Base-by-base conservation (phyloP, 176 grass and related monocot species). In the Cenchrus fungigraminus region DNA sequence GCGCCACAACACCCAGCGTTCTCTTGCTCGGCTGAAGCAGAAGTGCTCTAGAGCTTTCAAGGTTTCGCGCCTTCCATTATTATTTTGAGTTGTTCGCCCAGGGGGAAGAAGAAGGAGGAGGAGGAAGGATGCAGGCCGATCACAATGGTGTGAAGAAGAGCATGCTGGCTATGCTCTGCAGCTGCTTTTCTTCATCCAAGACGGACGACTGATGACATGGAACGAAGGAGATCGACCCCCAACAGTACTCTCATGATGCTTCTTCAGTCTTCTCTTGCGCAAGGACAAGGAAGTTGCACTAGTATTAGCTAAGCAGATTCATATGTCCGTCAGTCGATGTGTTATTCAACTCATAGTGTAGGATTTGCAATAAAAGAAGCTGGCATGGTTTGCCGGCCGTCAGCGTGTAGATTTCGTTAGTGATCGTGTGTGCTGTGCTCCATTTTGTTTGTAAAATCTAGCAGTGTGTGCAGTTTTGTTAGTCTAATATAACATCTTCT, bases 91-190 rank as follows among this genome's bases (percentile, higher is more conserved):
- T 53, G 47, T 2, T 73, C 6, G 8, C 3, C 14, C 12, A 12
- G 4, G 42, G 16, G 34, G 9, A 25, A 25, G 22, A 46, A 8
- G 6, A 46, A 8, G 43, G 6, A 45, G 13, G 3, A 40, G 37
- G 15, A 68, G 37, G 7, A 14, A 80, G 17, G 29, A 83, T 62
- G 81, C 25, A 74, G 81, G 2, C 11, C 14, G 71, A 74, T 7
- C 81, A 51, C 70, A 83, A 83, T 19, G 31, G 40, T 9, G 82
- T 85, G 64, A 85, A 85, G 83, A 85, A 60, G 74, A 77, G 83
- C 52, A 85, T 85, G n/a, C 34, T 59, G 40, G 63, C 75, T 65
- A 25, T 77, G 49, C 53, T 85, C 40, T 85, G 83, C 52, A 29
- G 74, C 64, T 78, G 83, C 52, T 85, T 85, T 67, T 78, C 83